Conservation (phyloP, 352 stramenopile species). For the Phytopythium oedochilum region DNA sequence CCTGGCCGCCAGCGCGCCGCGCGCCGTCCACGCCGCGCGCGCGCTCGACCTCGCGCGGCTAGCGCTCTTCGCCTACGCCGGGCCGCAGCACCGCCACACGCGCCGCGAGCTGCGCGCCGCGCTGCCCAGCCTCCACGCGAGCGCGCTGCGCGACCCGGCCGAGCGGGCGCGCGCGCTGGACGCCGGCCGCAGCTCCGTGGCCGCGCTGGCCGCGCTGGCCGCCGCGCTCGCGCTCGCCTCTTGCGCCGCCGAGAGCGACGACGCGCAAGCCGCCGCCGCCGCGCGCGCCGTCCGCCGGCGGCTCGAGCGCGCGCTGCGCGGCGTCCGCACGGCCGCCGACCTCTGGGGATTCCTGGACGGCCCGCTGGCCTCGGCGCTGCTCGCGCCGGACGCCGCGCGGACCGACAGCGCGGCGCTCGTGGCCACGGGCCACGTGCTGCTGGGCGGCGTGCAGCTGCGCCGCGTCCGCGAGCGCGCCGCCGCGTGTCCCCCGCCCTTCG, state of each 20-base stretch:
- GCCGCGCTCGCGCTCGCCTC: conserved; percentile 42
- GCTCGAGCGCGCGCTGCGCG: conserved; percentile 20
- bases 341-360: conserved; percentile 52
- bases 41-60: conserved; percentile 71
- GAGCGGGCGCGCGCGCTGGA: conserved; percentile 27
- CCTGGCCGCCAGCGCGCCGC: conserved; percentile 39
- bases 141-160: conserved; percentile 48
- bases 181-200: conserved; percentile 31
- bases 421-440: conserved; percentile 39
- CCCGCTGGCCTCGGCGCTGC: conserved; percentile 34
- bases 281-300: conserved; percentile 20
- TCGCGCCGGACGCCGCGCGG: conserved; percentile 42
- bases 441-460: conserved; percentile 52
- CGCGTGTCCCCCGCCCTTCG: conserved; percentile 3
- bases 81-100: conserved; percentile 54
- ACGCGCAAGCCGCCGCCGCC: conserved; percentile 31
- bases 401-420: conserved; percentile 62
- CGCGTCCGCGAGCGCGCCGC: conserved; percentile 39
- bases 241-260: conserved; percentile 35
- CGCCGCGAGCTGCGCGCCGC: conserved; percentile 58
- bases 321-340: conserved; percentile 35
- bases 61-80: conserved; percentile 62
- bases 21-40: conserved; percentile 52
- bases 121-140: conserved; percentile 66
- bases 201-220: conserved; percentile 41